Base-by-base conservation (phyloP, 208 protist species). In the Herpetomonas tarakana region DNA sequence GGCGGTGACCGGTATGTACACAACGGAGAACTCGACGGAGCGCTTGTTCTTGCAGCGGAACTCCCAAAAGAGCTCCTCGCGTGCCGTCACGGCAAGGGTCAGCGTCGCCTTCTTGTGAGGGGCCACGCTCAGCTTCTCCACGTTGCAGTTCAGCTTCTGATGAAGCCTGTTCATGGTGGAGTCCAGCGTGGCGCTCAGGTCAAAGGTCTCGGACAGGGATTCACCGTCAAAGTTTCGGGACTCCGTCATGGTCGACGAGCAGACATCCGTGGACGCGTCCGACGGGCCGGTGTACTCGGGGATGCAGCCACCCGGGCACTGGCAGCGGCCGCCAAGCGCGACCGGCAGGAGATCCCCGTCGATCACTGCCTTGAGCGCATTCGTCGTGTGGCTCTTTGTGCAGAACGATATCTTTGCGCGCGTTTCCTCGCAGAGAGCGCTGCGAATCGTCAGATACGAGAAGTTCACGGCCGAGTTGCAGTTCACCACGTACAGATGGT, bases 11-110 rank as follows among this genome's bases (percentile, higher is more conserved):
- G 65, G 66, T 6, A 78, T 52, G 54, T 86, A 92, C 24, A 79
- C 26, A 35, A 71, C 81, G 3, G 70, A 64, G 41, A 88, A 92
- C 12, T 41, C 52, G 19, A 86, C 64, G 26, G 58, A 47, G n/a
- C 52, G 52, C 46, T 74, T 27, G 19, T 69, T 41, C 54, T 66
- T 58, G 25, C 81, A 75, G 12, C 35, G 46, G 52, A 86, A 92
- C 55, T 88, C 81, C 81, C 85, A 92, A 29, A 82, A 68, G 24
- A 88, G 55, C 35, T 88, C 85, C 11, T 80, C 72, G 28, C 44
- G 12, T 1, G 45, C 39, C 12, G 56, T 28, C 52, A 92, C 65
- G 2, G 68, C 55, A 35, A 82, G 74, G 16, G 65, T 62, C 16
- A 83, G 46, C 14, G 53, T 78, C 19, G 58, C 38, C 27, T 70